phyloP scores from a whole-genome alignment of 2,329 filamentous ascomycete species.

The Pseudogymnoascus sp. region DNA sequence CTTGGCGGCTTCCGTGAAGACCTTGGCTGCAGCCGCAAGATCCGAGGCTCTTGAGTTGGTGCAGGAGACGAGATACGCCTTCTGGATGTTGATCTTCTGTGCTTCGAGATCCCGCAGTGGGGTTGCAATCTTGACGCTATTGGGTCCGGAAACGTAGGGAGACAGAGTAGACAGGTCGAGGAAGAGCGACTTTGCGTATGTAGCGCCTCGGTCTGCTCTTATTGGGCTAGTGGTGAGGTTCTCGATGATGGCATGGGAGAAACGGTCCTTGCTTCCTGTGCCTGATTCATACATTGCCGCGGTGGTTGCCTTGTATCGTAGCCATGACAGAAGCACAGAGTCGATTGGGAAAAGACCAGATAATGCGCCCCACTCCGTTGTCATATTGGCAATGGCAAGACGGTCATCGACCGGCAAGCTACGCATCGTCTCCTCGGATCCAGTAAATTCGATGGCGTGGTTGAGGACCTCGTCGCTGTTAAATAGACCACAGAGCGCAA shows the following conservation, averaged over 20 bases:
- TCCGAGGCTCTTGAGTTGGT: conserved; percentile 82
- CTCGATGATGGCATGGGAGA: conserved; percentile 69
- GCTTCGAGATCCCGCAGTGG: conserved; percentile 67
- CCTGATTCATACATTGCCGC: conserved; percentile 54
- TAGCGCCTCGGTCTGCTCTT: conserved; percentile 66
- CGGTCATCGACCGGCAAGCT: conserved; percentile 68
- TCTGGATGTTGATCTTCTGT: conserved; percentile 71
- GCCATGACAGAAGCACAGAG: conserved; percentile 61
- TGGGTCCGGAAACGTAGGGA: conserved; percentile 80
- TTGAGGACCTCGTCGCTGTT: conserved; percentile 85
- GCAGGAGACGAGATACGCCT: conserved; percentile 83
- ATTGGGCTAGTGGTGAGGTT: conserved; percentile 62
- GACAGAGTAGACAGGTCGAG: conserved; percentile 77
- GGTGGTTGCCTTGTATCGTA: conserved; percentile 68
- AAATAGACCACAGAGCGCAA: conserved; percentile 81
- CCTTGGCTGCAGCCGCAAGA: conserved; percentile 71
- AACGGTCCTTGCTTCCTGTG: conserved; percentile 44
- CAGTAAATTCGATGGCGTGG: conserved; percentile 82
- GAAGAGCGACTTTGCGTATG: conserved; percentile 77
- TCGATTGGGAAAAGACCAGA: conserved; percentile 77
- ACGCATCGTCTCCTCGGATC: conserved; percentile 67
- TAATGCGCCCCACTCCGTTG: conserved; percentile 72
- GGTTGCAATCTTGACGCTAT: conserved; percentile 82
- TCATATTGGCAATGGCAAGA: conserved; percentile 74
- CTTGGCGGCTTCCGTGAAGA: conserved; percentile 71